phyloP scores from a whole-genome alignment of 371 early-diverging fungal species.

The Circinella umbellata region DNA sequence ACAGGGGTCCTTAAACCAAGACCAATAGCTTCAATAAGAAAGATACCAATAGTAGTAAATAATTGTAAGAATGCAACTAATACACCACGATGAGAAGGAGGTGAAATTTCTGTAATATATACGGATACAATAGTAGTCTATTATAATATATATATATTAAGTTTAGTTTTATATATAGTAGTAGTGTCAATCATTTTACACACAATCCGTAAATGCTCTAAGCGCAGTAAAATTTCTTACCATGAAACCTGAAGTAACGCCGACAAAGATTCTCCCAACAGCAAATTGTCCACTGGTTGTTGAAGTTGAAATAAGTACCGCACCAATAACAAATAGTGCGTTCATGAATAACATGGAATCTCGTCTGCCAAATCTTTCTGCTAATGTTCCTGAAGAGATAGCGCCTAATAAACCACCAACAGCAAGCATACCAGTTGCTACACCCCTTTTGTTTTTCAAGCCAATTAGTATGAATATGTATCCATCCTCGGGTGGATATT shows the following conservation, averaged over 20 bases:
- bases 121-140: conserved; percentile 75
- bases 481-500: too few relatives aligned
- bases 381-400: conserved; percentile 59
- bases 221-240: neutral
- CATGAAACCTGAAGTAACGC: conserved; percentile 84
- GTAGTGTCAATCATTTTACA: too few relatives aligned
- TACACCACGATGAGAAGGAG: conserved; percentile 74
- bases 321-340: conserved; percentile 66
- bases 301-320: conserved; percentile 62
- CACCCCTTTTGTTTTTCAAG: conserved; percentile 39
- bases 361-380: conserved; percentile 70
- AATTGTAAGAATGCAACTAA: conserved; percentile 78
- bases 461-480: neutral
- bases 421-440: conserved; percentile 70
- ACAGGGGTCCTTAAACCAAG: conserved; percentile 61
- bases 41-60: conserved; percentile 76
- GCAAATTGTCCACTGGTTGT: conserved; percentile 68
- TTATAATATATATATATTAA: neutral
- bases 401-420: conserved; percentile 81
- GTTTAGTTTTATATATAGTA: too few relatives aligned
- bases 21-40: conserved; percentile 66
- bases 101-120: conserved; percentile 86
- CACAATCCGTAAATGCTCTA: too few relatives aligned
- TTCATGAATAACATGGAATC: conserved; percentile 71
- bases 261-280: conserved; percentile 82